Conservation (phyloP, 768 basidiomycete species). For the Amanita molliuscula region DNA sequence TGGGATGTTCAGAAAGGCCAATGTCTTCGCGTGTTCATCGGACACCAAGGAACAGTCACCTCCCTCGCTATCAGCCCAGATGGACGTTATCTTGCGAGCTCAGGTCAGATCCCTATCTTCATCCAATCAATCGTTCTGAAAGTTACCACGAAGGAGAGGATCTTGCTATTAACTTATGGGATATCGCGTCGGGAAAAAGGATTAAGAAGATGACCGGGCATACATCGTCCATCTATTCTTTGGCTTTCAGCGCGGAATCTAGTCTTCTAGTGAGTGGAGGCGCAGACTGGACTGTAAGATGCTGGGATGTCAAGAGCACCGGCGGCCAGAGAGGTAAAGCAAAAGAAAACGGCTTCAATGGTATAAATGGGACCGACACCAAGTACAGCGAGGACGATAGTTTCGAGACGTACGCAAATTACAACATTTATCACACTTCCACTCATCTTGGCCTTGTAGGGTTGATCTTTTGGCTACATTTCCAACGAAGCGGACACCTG, state of each 20-base stretch:
- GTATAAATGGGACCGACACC: conserved; percentile 6
- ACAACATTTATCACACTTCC: conserved; percentile 3
- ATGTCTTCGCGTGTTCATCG: conserved; percentile 91
- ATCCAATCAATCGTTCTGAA: background rate
- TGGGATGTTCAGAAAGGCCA: conserved; percentile 98
- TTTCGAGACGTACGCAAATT: conserved; percentile 56
- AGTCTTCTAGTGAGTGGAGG: conserved; percentile 84
- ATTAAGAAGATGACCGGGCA: conserved; percentile 98
- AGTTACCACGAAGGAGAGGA: conserved; percentile 56
- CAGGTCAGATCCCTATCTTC: conserved; percentile 37
- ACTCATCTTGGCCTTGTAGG: conserved; percentile 27
- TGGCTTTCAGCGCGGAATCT: conserved; percentile 89
- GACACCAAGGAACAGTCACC: conserved; percentile 85
- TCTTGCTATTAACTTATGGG: conserved; percentile 92
- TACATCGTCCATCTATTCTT: conserved; percentile 76
- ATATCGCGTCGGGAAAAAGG: conserved; percentile 86
- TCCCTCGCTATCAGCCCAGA: conserved; percentile 87
- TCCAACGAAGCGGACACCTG: conserved; percentile 92
- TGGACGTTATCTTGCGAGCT: conserved; percentile 87
- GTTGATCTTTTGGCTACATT: conserved; percentile 83
- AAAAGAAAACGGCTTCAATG: conserved; percentile 41
- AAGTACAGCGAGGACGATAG: conserved; percentile 45
- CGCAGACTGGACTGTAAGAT: conserved; percentile 94
- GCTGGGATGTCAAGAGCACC: conserved; percentile 87
- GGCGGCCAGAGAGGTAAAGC: conserved; percentile 54